A percentile compares a stretch with the other conserved stretches of the same genome.
Conservation (phyloP, 2,329 filamentous ascomycete genomes). For the Monilinia fructicola region DNA sequence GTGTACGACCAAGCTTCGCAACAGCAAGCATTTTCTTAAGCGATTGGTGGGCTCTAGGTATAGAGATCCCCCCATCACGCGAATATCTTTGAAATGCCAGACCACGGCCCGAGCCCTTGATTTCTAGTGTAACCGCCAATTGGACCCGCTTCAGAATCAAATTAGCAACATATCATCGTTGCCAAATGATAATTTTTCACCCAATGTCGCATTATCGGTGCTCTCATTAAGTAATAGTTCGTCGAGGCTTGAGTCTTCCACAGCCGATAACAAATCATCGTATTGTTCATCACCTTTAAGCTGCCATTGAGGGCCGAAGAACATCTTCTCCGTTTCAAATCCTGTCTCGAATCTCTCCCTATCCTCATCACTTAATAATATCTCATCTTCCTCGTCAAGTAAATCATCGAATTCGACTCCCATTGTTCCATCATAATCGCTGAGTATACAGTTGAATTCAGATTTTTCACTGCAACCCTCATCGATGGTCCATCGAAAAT, state of each 20-base stretch:
- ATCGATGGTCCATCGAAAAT: conserved; percentile 13
- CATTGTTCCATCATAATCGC: conserved; percentile 2
- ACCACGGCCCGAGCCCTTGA: background rate
- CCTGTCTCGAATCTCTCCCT: conserved; percentile 29
- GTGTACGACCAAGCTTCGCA: background rate
- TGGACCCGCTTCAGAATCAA: background rate
- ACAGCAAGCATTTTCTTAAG: background rate
- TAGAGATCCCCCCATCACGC: no score
- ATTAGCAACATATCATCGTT: conserved; percentile 16
- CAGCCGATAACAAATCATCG: conserved; percentile 19
- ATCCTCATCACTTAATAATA: conserved; percentile 25
- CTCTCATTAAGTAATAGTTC: background rate
- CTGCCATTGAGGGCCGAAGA: conserved; percentile 27
- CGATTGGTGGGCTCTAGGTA: background rate
- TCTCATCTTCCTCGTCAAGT: conserved; percentile 25
- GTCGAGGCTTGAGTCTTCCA: background rate
- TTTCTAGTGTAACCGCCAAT: background rate
- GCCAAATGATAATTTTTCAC: background rate
- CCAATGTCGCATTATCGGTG: background rate
- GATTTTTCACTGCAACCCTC: conserved; percentile 10
- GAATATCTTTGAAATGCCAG: background rate
- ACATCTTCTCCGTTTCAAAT: conserved; percentile 31
- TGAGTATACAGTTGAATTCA: conserved; percentile 9
- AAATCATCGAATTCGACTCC: conserved; percentile 27
- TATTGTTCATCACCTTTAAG: conserved; percentile 16